A percentile compares a stretch with the other conserved stretches of the same genome.
phyloP scores from a whole-genome alignment of 768 basidiomycete species.

The Hericium rajendrae region DNA sequence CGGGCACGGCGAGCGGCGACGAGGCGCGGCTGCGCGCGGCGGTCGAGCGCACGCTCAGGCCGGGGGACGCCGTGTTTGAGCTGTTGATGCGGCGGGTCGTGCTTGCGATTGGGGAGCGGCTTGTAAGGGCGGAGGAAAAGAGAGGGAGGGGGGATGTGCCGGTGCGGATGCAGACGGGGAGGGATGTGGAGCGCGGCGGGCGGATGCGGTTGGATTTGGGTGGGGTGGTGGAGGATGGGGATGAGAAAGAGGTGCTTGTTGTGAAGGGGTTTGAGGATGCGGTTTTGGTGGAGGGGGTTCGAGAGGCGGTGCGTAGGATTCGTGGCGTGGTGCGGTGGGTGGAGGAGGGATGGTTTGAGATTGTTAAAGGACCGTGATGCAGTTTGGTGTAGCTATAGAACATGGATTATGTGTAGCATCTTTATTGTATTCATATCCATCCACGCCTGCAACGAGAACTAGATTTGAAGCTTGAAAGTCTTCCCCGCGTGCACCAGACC shows the following conservation, averaged over 20 bases:
- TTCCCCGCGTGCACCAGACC: too few relatives aligned
- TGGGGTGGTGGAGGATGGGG: slow-evolving; percentile 1
- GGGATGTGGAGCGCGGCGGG: slow-evolving; percentile 2
- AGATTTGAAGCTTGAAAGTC: too few relatives aligned
- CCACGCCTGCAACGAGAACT: too few relatives aligned
- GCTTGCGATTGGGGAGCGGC: slow-evolving; percentile 24
- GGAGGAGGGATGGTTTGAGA: slow-evolving; percentile 43
- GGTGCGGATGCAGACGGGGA: slow-evolving; percentile 5
- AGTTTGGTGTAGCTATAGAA: too few relatives aligned
- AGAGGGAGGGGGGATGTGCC: slow-evolving; percentile 8
- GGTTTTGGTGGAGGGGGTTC: slow-evolving; percentile 35
- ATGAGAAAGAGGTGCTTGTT: slow-evolving; percentile 10
- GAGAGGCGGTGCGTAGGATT: slow-evolving; percentile 33
- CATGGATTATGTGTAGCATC: too few relatives aligned
- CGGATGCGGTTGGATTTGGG: slow-evolving; percentile 2
- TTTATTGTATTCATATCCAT: too few relatives aligned
- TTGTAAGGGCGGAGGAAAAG: slow-evolving; percentile 12
- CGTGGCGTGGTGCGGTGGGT: slow-evolving; percentile 41
- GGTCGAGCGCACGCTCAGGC: slow-evolving; percentile 53
- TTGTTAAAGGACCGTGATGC: slow-evolving; percentile 12
- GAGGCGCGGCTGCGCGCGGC: slow-evolving; percentile 44
- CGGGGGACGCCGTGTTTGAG: slow-evolving; percentile 55
- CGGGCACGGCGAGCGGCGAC: slow-evolving; percentile 18
- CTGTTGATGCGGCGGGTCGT: slow-evolving; percentile 53
- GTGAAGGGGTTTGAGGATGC: slow-evolving; percentile 66